Percentiles rank a stretch among this genome's conserved stretches.
phyloP scores from a whole-genome alignment of 2,329 filamentous ascomycete genomes.

The Trematosphaeria pertusa region DNA sequence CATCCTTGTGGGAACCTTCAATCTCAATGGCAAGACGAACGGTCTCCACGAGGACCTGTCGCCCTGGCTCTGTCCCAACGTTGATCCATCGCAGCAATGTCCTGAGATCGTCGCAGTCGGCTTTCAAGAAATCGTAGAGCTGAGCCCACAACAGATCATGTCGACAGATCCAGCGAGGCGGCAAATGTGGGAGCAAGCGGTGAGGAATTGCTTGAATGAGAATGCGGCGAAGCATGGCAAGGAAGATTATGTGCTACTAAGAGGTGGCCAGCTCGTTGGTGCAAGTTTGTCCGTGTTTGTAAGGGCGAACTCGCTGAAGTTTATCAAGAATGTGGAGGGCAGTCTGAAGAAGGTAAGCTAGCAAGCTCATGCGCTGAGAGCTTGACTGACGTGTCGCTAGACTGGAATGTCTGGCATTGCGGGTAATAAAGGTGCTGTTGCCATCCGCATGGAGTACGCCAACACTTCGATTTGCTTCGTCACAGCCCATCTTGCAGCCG shows the following conservation, averaged over 20 bases:
- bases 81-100: constrained; percentile 63
- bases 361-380: neutral
- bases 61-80: constrained; percentile 80
- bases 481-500: constrained; percentile 93
- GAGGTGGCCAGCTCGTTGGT: constrained; percentile 93
- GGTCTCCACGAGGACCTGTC: constrained; percentile 82
- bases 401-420: constrained; percentile 95
- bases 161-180: constrained; percentile 90
- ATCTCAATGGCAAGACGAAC: constrained; percentile 85
- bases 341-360: constrained; percentile 79
- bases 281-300: constrained; percentile 93
- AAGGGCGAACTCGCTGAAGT: constrained; percentile 74
- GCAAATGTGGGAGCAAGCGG: constrained; percentile 83
- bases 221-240: constrained; percentile 69
- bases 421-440: constrained; percentile 96
- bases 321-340: constrained; percentile 97
- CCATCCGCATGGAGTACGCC: constrained; percentile 92
- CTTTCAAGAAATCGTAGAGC: constrained; percentile 97
- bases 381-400: constrained; percentile 49
- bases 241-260: constrained; percentile 85
- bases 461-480: constrained; percentile 94
- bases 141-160: constrained; percentile 98
- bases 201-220: constrained; percentile 77
- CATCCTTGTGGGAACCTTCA: constrained; percentile 90
- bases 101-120: constrained; percentile 90